These are phyloP conservation scores for Pholiota conissans DNA, from an alignment of 768 basidiomycete genomes.

Conservation along the genomic window DNA sequence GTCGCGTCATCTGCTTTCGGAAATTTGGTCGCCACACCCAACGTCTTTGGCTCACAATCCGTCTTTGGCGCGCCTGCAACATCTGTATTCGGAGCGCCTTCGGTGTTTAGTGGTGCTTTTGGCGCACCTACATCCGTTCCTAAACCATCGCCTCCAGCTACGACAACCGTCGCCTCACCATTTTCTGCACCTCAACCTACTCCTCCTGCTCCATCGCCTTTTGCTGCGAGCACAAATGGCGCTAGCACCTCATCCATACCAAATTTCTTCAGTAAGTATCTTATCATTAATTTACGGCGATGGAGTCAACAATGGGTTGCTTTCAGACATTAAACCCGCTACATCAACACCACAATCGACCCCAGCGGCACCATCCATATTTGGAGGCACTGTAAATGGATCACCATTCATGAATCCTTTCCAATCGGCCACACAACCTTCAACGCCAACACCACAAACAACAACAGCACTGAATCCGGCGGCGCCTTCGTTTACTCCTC, in stretches of 20 bases:
- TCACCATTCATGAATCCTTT: not conserved
- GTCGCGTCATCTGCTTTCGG: constrained; percentile 38
- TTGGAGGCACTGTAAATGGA: constrained; percentile 2
- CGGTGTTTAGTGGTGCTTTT: constrained; percentile 13
- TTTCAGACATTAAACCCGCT: not conserved
- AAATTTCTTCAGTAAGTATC: constrained; percentile 9
- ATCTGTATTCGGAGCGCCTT: constrained; percentile 5
- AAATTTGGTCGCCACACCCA: constrained; percentile 34
- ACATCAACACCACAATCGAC: constrained; percentile 3
- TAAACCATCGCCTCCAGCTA: not conserved
- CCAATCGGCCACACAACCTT: not conserved
- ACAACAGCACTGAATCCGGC: constrained; percentile 18
- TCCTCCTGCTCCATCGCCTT: constrained; percentile 1
- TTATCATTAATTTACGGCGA: not conserved
- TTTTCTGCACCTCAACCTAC: not conserved
- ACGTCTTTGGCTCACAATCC: constrained; percentile 34
- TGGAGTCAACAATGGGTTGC: not conserved
- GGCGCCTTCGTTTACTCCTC: constrained; percentile 25
- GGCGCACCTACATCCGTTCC: not conserved
- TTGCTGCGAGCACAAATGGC: not conserved
- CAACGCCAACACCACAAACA: not conserved
- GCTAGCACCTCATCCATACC: not conserved
- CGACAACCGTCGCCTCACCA: not conserved
- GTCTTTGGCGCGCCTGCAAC: constrained; percentile 22
- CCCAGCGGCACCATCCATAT: constrained; percentile 6